These are phyloP conservation scores for Ascocoryne sarcoides DNA, from an alignment of 2,329 filamentous ascomycete genomes.

Conservation along the genomic window DNA sequence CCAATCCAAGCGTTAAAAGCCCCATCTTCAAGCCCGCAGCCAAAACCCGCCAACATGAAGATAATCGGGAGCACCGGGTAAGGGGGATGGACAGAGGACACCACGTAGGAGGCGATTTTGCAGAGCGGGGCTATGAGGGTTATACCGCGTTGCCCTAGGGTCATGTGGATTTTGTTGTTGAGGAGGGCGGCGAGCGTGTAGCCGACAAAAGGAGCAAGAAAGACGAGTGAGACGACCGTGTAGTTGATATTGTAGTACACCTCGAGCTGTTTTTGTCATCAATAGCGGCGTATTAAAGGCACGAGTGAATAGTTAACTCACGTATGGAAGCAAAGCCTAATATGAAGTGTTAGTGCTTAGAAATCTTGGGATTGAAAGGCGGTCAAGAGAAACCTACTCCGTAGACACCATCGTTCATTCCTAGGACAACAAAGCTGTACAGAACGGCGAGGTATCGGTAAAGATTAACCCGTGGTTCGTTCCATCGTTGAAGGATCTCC, in stretches of 20 bases:
- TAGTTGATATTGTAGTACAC: slow-evolving; percentile 54
- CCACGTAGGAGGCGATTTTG: slow-evolving; percentile 13
- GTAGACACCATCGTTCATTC: slow-evolving; percentile 58
- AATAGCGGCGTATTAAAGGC: slow-evolving; percentile 1
- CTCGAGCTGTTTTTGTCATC: slow-evolving; percentile 38
- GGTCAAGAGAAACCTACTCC: slow-evolving; percentile 42
- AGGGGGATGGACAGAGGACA: slow-evolving; percentile 57
- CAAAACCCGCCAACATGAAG: slow-evolving; percentile 59
- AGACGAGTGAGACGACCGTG: slow-evolving; percentile 55
- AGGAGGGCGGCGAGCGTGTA: slow-evolving; percentile 55
- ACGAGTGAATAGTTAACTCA: slow-evolving; percentile 17
- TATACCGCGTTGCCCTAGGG: slow-evolving; percentile 30
- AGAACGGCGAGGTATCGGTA: slow-evolving; percentile 51
- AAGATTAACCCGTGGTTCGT: slow-evolving; percentile 47
- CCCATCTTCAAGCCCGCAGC: slow-evolving; percentile 56
- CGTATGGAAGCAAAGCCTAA: slow-evolving; percentile 39
- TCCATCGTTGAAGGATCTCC: slow-evolving; percentile 50
- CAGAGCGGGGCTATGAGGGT: slow-evolving; percentile 38
- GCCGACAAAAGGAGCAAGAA: slow-evolving; percentile 57
- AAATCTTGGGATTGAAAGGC: slow-evolving; percentile 12
- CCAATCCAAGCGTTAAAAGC: slow-evolving; percentile 56
- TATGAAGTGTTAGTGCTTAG: not conserved
- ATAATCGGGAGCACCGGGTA: slow-evolving; percentile 58
- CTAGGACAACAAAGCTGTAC: slow-evolving; percentile 55
- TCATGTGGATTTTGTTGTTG: slow-evolving; percentile 41